Evolutionary conservation across 768 basidiomycete species (phyloP).

Genomic region (Peribolospora kevripleyi): DNA sequence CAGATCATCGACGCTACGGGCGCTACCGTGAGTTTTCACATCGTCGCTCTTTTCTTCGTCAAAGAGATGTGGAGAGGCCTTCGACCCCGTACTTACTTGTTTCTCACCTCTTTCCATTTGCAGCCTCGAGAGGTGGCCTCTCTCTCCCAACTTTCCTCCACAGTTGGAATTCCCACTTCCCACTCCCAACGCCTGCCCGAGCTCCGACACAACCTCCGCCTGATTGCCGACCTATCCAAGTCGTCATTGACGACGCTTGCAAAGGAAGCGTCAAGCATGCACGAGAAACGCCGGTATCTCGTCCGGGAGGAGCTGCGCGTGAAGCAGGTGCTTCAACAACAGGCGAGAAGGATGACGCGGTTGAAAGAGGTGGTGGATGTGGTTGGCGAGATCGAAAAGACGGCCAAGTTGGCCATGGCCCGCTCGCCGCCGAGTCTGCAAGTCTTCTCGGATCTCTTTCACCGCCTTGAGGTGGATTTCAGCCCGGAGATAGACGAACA

Average conservation of each 20-base stretch:
- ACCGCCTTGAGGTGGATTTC: slow-evolving; percentile 45
- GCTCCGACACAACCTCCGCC: slow-evolving; percentile 78
- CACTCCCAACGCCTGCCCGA: slow-evolving; percentile 82
- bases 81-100: neutral
- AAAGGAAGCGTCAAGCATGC: slow-evolving; percentile 59
- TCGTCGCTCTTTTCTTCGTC: neutral
- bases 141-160: slow-evolving; percentile 27
- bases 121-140: slow-evolving; percentile 72
- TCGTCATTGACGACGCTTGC: slow-evolving; percentile 69
- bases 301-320: slow-evolving; percentile 44
- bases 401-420: neutral
- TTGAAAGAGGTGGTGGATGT: slow-evolving; percentile 53
- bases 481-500: slow-evolving; percentile 50
- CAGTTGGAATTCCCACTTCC: slow-evolving; percentile 30
- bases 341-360: slow-evolving; percentile 53
- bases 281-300: slow-evolving; percentile 52
- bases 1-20: slow-evolving; percentile 88
- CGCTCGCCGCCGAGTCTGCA: slow-evolving; percentile 17
- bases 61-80: neutral
- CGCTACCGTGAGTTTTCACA: slow-evolving; percentile 39
- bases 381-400: slow-evolving; percentile 40
- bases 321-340: slow-evolving; percentile 41
- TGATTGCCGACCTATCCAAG: slow-evolving; percentile 62
- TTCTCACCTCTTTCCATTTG: neutral
- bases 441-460: slow-evolving; percentile 45